Base-by-base conservation (phyloP, 1,284 basidiomycete genomes). In the Ustilago shanxiensis region DNA sequence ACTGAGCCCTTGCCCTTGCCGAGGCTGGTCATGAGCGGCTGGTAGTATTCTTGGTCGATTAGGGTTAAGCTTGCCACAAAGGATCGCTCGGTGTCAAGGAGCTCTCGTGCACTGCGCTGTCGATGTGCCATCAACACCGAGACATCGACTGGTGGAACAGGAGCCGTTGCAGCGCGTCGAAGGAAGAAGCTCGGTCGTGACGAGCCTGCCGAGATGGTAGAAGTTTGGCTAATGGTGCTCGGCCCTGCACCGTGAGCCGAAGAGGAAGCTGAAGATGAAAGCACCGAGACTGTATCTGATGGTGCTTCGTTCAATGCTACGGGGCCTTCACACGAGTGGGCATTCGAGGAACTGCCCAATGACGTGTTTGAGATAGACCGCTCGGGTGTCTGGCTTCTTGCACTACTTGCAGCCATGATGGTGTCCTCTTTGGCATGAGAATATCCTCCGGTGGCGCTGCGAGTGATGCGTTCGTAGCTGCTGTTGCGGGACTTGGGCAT, bases 1-100 rank as follows among this genome's bases (percentile, higher is more conserved):
- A 88, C 88, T 74, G 94, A 24, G n/a, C 28, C 29, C 52, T 62
- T 66, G 58, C 65, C 45, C 58, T 66, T 67, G 44, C 61, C 66
- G 28, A 77, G 60, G n/a, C 66, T 67, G 20, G 66, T 54, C 41
- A 74, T 51, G 29, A 85, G 72, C 2, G 83, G 83, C 60, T 81
- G 77, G 56, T 85, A 84, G 75, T 84, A 85, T 37, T 72, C 71
- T 28, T 80, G 71, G 50, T 86, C 70, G 44, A 85, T 66, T 28
- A 82, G 49, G 22, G 60, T 66, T 28, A 86, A 60, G 37, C 81
- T 81, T 41, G 64, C 71, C 11, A 86, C 80, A 56, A 82, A 86
- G 33, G 55, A 62, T 33, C 80, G 66, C 69, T 86, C 84, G 9
- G 84, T 82, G 31, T 82, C 77, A 49, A 85, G 75, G 37, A 85